phyloP scores from a whole-genome alignment of 495 filamentous ascomycete genomes.

The Neurospora sp. region DNA sequence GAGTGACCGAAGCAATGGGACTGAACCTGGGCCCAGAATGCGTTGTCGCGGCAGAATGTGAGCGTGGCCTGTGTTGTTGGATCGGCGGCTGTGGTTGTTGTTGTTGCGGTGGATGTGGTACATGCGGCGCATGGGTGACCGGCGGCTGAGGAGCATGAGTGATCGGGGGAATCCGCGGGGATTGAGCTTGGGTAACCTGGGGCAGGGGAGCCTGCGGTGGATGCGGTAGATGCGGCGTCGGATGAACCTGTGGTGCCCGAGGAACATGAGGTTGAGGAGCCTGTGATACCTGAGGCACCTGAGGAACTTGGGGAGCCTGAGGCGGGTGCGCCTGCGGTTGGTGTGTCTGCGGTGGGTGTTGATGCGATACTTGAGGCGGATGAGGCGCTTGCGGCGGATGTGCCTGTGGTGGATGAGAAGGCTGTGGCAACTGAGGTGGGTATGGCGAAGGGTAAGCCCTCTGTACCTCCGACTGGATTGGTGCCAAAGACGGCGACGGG shows the following conservation, averaged over 20 bases:
- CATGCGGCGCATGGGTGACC: not conserved
- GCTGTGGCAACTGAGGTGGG: not conserved
- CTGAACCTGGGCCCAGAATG: constrained; percentile 5
- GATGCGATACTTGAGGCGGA: constrained; percentile 5
- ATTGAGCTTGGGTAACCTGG: not conserved
- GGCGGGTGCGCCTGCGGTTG: constrained; percentile 23
- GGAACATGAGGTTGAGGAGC: not conserved
- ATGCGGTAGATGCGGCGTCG: not conserved
- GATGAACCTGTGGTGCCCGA: not conserved
- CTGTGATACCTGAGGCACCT: constrained; percentile 8
- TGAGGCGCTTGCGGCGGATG: constrained; percentile 16
- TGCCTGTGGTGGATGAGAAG: constrained; percentile 16
- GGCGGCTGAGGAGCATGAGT: not conserved
- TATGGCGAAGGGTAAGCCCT: constrained; percentile 30
- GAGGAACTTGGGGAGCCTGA: constrained; percentile 11
- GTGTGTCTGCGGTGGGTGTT: not conserved
- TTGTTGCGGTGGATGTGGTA: not conserved
- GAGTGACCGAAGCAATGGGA: constrained; percentile 7
- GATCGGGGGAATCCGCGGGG: not conserved
- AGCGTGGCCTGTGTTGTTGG: constrained; percentile 9
- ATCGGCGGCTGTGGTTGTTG: not conserved
- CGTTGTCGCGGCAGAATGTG: not conserved
- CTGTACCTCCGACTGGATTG: constrained; percentile 12
- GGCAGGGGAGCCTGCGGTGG: constrained; percentile 10
- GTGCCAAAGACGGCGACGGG: constrained; percentile 1